Evolutionary conservation across 495 filamentous ascomycete genomes (phyloP).

Genomic region (Penicilliopsis zonata): DNA sequence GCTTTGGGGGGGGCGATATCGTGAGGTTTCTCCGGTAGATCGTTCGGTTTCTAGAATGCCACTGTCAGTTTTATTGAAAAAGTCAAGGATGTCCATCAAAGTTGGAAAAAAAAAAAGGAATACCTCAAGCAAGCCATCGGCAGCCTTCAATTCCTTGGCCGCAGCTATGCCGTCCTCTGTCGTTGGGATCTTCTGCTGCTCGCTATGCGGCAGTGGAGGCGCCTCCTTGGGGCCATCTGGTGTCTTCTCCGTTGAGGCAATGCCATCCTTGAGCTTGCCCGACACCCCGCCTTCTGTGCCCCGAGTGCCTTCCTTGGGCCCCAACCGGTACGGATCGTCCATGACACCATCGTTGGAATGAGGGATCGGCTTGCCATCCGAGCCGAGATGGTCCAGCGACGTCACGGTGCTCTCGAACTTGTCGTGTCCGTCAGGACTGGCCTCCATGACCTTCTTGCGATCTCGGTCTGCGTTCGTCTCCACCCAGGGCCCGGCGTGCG

Average conservation of each 20-base stretch:
- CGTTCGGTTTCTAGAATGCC: slow-evolving; percentile 58
- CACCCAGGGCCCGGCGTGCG: slow-evolving; percentile 82
- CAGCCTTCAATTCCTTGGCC: slow-evolving; percentile 18
- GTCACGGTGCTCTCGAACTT: slow-evolving; percentile 19
- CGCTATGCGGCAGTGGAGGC: slow-evolving; percentile 67
- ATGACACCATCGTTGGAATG: slow-evolving; percentile 79
- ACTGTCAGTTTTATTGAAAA: slow-evolving; percentile 6
- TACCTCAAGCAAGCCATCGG: slow-evolving; percentile 57
- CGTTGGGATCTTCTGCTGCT: slow-evolving; percentile 44
- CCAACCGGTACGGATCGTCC: slow-evolving; percentile 64
- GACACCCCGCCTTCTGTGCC: slow-evolving; percentile 80
- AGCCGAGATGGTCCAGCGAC: slow-evolving; percentile 23
- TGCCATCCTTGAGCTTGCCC: slow-evolving; percentile 64
- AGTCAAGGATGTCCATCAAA: background rate
- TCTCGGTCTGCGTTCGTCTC: slow-evolving; percentile 52
- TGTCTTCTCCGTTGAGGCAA: slow-evolving; percentile 56
- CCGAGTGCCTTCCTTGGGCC: slow-evolving; percentile 72
- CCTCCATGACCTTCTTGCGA: slow-evolving; percentile 36
- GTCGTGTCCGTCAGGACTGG: slow-evolving; percentile 11
- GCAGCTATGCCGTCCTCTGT: slow-evolving; percentile 26
- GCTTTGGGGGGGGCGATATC: slow-evolving; percentile 66
- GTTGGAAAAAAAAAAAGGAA: too few relatives aligned
- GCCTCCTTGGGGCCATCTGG: slow-evolving; percentile 77
- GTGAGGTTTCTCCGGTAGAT: slow-evolving; percentile 69
- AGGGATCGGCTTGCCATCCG: slow-evolving; percentile 61